A percentile compares a stretch with the other conserved stretches of the same genome.
phyloP scores from a whole-genome alignment of 2,329 filamentous ascomycete genomes.

The Trichoderma simmonsii region DNA sequence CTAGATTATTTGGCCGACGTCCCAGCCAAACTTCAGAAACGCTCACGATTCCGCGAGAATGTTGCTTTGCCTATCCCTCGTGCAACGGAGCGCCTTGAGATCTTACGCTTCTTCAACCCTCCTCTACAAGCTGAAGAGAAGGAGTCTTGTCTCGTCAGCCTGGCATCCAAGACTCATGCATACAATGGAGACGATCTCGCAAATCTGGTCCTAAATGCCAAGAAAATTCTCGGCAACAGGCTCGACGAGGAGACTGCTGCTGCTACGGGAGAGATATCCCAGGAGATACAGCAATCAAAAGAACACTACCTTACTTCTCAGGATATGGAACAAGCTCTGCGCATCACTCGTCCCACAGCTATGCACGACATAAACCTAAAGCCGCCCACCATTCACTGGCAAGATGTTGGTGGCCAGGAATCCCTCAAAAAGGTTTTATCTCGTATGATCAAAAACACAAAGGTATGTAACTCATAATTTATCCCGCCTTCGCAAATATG shows the following conservation, averaged over 20 bases:
- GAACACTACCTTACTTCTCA: slow-evolving; percentile 35
- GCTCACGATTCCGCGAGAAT: slow-evolving; percentile 62
- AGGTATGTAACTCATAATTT: slow-evolving; percentile 26
- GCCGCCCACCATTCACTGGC: slow-evolving; percentile 81
- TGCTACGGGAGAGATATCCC: background rate
- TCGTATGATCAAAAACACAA: slow-evolving; percentile 45
- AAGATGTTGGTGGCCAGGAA: slow-evolving; percentile 82
- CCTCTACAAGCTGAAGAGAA: slow-evolving; percentile 46
- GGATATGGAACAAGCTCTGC: slow-evolving; percentile 65
- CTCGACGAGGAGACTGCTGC: slow-evolving; percentile 23
- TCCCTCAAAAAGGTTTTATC: slow-evolving; percentile 64
- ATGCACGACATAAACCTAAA: slow-evolving; percentile 89
- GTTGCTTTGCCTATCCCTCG: slow-evolving; percentile 78
- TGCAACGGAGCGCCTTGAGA: slow-evolving; percentile 65
- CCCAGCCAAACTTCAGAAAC: slow-evolving; percentile 63
- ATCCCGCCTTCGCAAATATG: background rate
- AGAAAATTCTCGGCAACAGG: slow-evolving; percentile 27
- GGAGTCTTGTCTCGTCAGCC: slow-evolving; percentile 52
- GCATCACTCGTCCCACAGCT: slow-evolving; percentile 71
- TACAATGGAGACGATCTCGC: slow-evolving; percentile 77
- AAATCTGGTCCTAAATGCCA: slow-evolving; percentile 51
- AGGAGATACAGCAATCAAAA: slow-evolving; percentile 10
- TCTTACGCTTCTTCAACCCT: slow-evolving; percentile 60
- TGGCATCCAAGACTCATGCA: slow-evolving; percentile 78
- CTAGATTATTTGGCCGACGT: slow-evolving; percentile 68